Evolutionary conservation across 768 basidiomycete species (phyloP).

Genomic region (Boletus coccyginus): DNA sequence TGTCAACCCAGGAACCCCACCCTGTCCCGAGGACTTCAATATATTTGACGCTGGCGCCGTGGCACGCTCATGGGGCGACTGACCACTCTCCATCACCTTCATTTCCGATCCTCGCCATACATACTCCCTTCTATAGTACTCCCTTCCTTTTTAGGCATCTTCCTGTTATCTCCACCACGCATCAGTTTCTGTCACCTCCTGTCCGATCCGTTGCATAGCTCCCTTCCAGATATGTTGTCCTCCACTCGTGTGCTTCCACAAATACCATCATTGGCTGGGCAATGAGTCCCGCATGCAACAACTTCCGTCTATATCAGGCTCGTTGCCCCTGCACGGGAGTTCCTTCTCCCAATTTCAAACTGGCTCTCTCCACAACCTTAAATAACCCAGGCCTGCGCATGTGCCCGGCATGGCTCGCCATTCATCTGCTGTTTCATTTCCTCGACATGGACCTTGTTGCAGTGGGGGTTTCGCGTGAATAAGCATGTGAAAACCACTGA

Average conservation of each 20-base stretch:
- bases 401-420: constrained; percentile 8
- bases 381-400: constrained; percentile 2
- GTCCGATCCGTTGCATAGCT: constrained; percentile 28
- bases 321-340: constrained; percentile 14
- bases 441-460: constrained; percentile 24
- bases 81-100: constrained; percentile 26
- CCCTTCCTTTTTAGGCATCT: constrained; percentile 22
- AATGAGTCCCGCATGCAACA: constrained; percentile 16
- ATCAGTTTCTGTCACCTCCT: constrained; percentile 17
- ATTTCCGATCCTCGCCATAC: constrained; percentile 29
- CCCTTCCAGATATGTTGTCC: constrained; percentile 29
- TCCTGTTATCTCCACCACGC: constrained; percentile 36
- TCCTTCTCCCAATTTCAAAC: constrained; percentile 25
- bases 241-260: constrained; percentile 20
- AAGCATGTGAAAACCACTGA: background rate
- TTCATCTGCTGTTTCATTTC: constrained; percentile 14
- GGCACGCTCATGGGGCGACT: constrained; percentile 35
- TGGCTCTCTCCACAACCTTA: constrained; percentile 18
- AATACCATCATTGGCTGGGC: constrained; percentile 9
- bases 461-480: constrained; percentile 2
- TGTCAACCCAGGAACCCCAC: constrained; percentile 11
- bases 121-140: constrained; percentile 18
- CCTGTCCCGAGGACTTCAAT: constrained; percentile 25
- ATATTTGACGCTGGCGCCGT: constrained; percentile 33
- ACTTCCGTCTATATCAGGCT: constrained; percentile 5